Conservation (phyloP, 2,329 filamentous ascomycete species). For the Mollisiaceae sp. region DNA sequence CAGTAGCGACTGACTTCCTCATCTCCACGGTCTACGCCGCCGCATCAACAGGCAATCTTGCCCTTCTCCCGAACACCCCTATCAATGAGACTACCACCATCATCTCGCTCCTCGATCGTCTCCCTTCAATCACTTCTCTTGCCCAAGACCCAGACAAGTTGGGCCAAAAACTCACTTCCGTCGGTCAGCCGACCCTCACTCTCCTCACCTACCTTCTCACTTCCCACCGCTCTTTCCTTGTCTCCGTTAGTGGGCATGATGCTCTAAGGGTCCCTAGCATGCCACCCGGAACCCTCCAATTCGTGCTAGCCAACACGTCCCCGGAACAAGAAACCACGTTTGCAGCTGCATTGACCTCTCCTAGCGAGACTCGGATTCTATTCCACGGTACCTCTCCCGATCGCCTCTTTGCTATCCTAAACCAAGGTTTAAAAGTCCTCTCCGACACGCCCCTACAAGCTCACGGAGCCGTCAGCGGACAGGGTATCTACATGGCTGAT, state of each 20-base stretch:
- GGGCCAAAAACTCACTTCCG: background rate
- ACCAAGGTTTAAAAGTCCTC: conserved; percentile 19
- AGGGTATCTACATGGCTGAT: conserved; percentile 19
- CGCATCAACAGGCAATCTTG: conserved; percentile 1
- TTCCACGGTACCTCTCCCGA: conserved; percentile 26
- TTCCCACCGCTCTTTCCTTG: conserved; percentile 22
- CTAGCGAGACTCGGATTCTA: conserved; percentile 14
- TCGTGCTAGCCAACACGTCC: conserved; percentile 22
- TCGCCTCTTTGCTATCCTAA: conserved; percentile 21
- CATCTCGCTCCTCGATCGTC: background rate
- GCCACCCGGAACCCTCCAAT: conserved; percentile 24
- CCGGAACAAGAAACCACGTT: conserved; percentile 23
- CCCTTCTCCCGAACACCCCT: conserved; percentile 20
- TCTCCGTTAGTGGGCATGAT: conserved; percentile 14
- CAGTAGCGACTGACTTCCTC: conserved; percentile 18
- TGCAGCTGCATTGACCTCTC: conserved; percentile 8
- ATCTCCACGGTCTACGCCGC: conserved; percentile 19
- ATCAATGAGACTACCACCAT: background rate
- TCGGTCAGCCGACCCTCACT: background rate
- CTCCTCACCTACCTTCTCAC: conserved; percentile 21
- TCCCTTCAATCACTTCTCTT: conserved; percentile 14
- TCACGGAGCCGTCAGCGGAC: conserved; percentile 19
- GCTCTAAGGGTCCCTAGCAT: conserved; percentile 22
- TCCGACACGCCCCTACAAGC: conserved; percentile 16
- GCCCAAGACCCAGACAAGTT: background rate